These are phyloP conservation scores for Pestalotiopsis sp. DNA, from an alignment of 2,329 filamentous ascomycete species.

Conservation along the genomic window DNA sequence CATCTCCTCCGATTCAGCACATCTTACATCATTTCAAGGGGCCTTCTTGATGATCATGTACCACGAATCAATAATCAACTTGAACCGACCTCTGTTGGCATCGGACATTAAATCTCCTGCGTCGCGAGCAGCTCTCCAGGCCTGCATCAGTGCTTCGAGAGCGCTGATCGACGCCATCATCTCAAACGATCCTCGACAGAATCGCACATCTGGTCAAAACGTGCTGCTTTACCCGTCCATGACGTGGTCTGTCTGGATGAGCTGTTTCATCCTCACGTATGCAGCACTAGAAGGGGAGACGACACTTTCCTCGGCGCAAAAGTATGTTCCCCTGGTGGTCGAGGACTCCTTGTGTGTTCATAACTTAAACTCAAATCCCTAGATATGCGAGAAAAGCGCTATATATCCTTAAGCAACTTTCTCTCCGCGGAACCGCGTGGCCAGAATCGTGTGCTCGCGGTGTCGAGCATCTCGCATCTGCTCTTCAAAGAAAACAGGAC, in stretches of 20 bases:
- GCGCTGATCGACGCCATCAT: slow-evolving; percentile 20
- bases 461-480: slow-evolving; percentile 18
- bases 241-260: slow-evolving; percentile 27
- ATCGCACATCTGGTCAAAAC: background rate
- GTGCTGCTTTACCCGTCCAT: slow-evolving; percentile 22
- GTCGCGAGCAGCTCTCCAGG: slow-evolving; percentile 22
- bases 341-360: background rate
- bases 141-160: slow-evolving; percentile 23
- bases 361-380: background rate
- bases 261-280: slow-evolving; percentile 23
- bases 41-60: slow-evolving; percentile 18
- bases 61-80: slow-evolving; percentile 22
- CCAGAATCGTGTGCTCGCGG: slow-evolving; percentile 21
- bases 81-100: slow-evolving; percentile 22
- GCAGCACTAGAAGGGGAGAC: slow-evolving; percentile 23
- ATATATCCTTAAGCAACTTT: slow-evolving; percentile 19
- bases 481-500: slow-evolving; percentile 16
- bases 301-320: slow-evolving; percentile 18
- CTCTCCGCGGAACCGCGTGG: slow-evolving; percentile 20
- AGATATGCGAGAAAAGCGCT: slow-evolving; percentile 22
- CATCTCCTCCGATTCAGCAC: background rate
- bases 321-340: slow-evolving; percentile 1
- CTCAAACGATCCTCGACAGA: slow-evolving; percentile 12
- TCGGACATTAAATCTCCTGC: slow-evolving; percentile 19
- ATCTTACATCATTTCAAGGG: slow-evolving; percentile 11